These are phyloP conservation scores for Papiliotrema laurentii DNA, from an alignment of 1,284 basidiomycete genomes.

Conservation along the genomic window DNA sequence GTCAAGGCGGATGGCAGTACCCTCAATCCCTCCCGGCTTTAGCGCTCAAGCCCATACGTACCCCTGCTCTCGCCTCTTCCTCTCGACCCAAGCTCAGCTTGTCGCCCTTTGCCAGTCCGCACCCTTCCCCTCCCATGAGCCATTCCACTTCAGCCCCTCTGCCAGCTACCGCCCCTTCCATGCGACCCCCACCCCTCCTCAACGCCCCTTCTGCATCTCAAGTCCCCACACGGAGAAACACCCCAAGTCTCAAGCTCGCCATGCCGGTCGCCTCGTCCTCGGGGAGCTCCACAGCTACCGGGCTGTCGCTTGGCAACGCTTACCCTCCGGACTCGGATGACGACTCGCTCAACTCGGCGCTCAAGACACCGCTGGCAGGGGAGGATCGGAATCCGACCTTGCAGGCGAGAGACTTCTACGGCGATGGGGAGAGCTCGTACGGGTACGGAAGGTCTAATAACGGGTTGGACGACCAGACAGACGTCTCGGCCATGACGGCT, in stretches of 20 bases:
- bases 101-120: constrained; percentile 16
- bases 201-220: constrained; percentile 16
- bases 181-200: constrained; percentile 18
- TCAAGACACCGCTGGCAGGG: constrained; percentile 17
- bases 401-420: constrained; percentile 23
- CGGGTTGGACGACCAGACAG: constrained; percentile 10
- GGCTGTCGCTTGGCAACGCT: constrained; percentile 13
- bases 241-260: constrained; percentile 35
- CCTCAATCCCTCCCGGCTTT: constrained; percentile 26
- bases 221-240: constrained; percentile 9
- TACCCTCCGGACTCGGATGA: constrained; percentile 25
- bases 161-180: constrained; percentile 6
- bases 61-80: constrained; percentile 17
- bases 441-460: constrained; percentile 26
- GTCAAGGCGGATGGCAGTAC: constrained; percentile 42
- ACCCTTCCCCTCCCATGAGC: constrained; percentile 4
- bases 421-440: constrained; percentile 30
- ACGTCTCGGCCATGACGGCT: constrained; percentile 35
- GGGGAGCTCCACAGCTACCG: not conserved
- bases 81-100: constrained; percentile 34
- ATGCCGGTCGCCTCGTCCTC: constrained; percentile 24
- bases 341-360: constrained; percentile 17
- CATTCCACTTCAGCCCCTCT: constrained; percentile 1
- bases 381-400: constrained; percentile 41
- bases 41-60: constrained; percentile 19